Evolutionary conservation across 164 flowering plant species (phyloP).

Genomic region (Amborella trichopoda): DNA sequence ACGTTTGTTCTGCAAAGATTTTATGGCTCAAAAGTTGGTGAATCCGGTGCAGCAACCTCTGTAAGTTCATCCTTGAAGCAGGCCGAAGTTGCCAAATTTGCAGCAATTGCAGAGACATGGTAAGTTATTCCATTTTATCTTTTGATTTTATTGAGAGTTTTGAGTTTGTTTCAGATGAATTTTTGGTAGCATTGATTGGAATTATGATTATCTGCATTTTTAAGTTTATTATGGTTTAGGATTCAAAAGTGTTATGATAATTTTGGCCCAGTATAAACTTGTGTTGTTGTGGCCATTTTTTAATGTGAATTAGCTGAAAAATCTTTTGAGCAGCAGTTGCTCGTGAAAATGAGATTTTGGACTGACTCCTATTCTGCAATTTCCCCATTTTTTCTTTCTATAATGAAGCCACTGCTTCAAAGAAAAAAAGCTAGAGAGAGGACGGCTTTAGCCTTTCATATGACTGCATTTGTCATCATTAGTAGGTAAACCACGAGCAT

Average conservation of each 20-base stretch:
- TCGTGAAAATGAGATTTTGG: no score
- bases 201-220: background rate
- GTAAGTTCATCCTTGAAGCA: constrained; percentile 69
- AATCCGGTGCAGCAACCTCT: no score
- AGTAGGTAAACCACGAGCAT: no score
- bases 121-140: constrained; percentile 8
- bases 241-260: background rate
- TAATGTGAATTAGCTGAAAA: background rate
- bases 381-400: no score
- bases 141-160: background rate
- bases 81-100: constrained; percentile 56
- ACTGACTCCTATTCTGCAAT: no score
- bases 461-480: no score
- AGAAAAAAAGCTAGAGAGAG: no score
- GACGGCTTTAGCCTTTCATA: no score
- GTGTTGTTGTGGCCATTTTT: background rate
- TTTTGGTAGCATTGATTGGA: background rate
- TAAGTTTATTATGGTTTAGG: background rate
- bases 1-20: no score
- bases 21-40: no score
- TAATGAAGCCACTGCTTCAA: no score
- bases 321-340: no score
- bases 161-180: background rate
- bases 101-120: constrained; percentile 91
- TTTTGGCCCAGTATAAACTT: background rate